Evolutionary conservation across 805 yeast species (phyloP), one percentile per base, ranked within the genome.

Genomic region (Saccharomycopsis selenospora): DNA sequence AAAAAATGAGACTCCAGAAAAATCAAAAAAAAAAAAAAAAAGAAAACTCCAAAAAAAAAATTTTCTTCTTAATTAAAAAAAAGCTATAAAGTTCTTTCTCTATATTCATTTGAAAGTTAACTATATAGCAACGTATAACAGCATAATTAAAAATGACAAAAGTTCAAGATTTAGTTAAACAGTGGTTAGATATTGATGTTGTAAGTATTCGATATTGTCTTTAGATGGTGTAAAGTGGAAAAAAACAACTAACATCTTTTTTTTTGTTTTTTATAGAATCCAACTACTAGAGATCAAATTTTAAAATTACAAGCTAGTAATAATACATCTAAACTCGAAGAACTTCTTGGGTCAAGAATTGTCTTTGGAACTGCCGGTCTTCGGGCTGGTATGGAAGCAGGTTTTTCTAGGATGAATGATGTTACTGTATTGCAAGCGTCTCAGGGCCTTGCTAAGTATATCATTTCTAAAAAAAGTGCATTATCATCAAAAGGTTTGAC

Each of bases 331-430:
- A 40, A 18, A 2, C 44, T 52, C 27, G 56, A 58, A 25, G 61
- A 59, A 52, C 55, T 64, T 30, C 64, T 62, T 40, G 55, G 52
- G 18, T 45, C 52, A n/a, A 66, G 96, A 46, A 82, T 90, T 24
- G 68, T 79, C 10, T 91, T 91, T 64, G 98, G 98, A 0, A 91
- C 98, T 0, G 96, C 98, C 2, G 98, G 97, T 0, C 74, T 93
- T 43, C 70, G 99, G 24, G 77, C 95, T 1, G 68, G 72, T 20
- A 89, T 93, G 96, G 90, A 81, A 53, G 88, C 96, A 0, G 98
- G 99, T 0, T 89, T 85, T 61, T 75, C 79, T 46, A 76, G 89
- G 56, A 85, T 93, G 91, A 91, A 93, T 63, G 83, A 82, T 53
- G 82, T 91, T 14, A 88, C 96, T 0, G 84, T 91, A 1, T 60